phyloP scores from a whole-genome alignment of 495 filamentous ascomycete genomes.

The Cenococcum geophilum region DNA sequence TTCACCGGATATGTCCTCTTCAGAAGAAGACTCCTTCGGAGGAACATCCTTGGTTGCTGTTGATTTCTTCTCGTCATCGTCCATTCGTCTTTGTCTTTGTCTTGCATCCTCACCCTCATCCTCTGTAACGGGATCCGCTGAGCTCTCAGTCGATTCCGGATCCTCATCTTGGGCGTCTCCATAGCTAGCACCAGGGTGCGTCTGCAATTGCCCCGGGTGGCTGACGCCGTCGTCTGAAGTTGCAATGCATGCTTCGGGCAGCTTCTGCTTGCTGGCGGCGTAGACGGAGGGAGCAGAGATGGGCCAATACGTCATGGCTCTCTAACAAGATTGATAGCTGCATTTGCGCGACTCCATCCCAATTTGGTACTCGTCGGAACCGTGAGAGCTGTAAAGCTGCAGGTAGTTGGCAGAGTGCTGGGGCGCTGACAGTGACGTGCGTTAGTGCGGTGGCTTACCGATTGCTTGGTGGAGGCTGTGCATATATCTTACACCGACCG shows the following conservation, averaged over 20 bases:
- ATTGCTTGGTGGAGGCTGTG: background rate
- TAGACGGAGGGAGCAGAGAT: constrained; percentile 29
- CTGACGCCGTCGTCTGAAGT: constrained; percentile 23
- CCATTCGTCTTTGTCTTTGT: background rate
- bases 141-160: background rate
- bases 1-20: constrained; percentile 25
- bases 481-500: background rate
- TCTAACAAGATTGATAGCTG: constrained; percentile 21
- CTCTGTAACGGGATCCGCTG: background rate
- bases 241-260: background rate
- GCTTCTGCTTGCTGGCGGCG: constrained; percentile 33
- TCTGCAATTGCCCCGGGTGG: background rate
- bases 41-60: background rate
- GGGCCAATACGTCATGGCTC: constrained; percentile 34
- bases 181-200: background rate
- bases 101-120: background rate
- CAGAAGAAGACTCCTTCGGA: constrained; percentile 8
- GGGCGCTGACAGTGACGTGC: background rate
- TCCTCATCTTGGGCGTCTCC: background rate
- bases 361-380: background rate
- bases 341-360: constrained; percentile 27
- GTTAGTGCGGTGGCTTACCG: background rate
- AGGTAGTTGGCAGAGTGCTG: constrained; percentile 16
- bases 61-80: background rate
- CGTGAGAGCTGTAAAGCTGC: constrained; percentile 22